These are phyloP conservation scores for Fonsecaea multimorphosa DNA, from an alignment of 2,329 filamentous ascomycete genomes.

Conservation along the genomic window DNA sequence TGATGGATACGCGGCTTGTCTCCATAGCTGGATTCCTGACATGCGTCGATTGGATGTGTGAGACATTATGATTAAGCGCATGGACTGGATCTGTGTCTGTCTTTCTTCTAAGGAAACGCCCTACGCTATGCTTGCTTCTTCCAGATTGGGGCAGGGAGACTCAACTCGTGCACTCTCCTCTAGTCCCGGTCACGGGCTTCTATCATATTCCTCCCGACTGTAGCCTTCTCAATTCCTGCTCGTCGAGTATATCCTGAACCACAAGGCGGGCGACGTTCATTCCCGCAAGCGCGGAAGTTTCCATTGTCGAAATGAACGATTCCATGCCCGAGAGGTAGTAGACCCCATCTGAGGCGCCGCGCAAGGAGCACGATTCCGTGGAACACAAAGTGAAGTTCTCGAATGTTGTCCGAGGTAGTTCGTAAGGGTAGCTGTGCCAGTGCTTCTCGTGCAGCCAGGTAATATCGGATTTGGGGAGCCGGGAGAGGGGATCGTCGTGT, in stretches of 20 bases:
- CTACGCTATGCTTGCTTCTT: neutral
- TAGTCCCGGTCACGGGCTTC: conserved; percentile 26
- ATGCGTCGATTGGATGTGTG: neutral
- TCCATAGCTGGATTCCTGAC: too few relatives aligned
- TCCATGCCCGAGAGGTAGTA: conserved; percentile 73
- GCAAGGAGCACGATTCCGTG: neutral
- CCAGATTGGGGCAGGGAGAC: too few relatives aligned
- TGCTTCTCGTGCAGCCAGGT: conserved; percentile 78
- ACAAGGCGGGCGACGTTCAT: conserved; percentile 65
- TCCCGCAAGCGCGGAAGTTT: conserved; percentile 91
- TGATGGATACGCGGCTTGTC: neutral
- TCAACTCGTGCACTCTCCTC: neutral
- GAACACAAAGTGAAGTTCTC: conserved; percentile 67
- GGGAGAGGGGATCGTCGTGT: conserved; percentile 31
- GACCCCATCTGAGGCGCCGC: conserved; percentile 5
- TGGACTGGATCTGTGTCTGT: neutral
- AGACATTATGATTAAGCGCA: neutral
- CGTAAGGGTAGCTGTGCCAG: conserved; percentile 85
- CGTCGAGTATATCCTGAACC: conserved; percentile 47
- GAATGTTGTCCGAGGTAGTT: conserved; percentile 84
- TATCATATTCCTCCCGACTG: neutral
- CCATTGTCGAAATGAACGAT: conserved; percentile 96
- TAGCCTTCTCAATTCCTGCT: neutral
- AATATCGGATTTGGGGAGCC: conserved; percentile 55
- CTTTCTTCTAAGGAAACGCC: neutral